A percentile compares a stretch with the other conserved stretches of the same genome.
Conservation (phyloP, 2,329 filamentous ascomycete genomes). For the Aspergillus awamori region DNA sequence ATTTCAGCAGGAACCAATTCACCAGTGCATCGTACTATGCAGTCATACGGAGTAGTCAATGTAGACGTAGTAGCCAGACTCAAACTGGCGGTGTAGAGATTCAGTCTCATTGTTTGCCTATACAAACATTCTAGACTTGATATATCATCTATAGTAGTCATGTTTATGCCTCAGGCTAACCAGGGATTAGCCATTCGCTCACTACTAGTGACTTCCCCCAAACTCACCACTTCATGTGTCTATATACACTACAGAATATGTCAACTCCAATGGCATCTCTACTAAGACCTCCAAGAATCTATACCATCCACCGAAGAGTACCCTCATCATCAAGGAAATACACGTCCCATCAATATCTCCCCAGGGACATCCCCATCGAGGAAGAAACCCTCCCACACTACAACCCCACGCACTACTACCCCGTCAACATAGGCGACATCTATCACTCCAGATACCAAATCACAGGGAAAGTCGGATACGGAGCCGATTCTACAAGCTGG, state of each 20-base stretch:
- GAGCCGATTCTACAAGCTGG: slow-evolving; percentile 49
- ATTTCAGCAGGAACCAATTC: slow-evolving; percentile 18
- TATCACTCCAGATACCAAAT: slow-evolving; percentile 42
- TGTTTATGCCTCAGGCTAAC: not conserved
- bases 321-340: too few species aligned
- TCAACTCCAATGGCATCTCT: too few species aligned
- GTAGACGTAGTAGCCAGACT: not conserved
- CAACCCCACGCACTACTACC: slow-evolving; percentile 40
- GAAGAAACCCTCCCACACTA: slow-evolving; percentile 42
- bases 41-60: not conserved
- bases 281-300: too few species aligned
- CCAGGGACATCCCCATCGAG: slow-evolving; percentile 4
- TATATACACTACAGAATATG: too few species aligned
- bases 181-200: too few species aligned
- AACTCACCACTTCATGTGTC: too few species aligned
- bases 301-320: too few species aligned
- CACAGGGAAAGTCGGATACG: slow-evolving; percentile 45
- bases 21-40: slow-evolving; percentile 10
- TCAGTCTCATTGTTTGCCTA: too few species aligned
- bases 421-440: slow-evolving; percentile 43
- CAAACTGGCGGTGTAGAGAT: not conserved
- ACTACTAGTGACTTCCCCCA: too few species aligned
- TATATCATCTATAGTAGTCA: not conserved
- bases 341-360: not conserved
- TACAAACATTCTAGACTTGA: too few species aligned